Evolutionary conservation across 2,329 filamentous ascomycete genomes (phyloP).

Genomic region (Gnomoniopsis sp.): DNA sequence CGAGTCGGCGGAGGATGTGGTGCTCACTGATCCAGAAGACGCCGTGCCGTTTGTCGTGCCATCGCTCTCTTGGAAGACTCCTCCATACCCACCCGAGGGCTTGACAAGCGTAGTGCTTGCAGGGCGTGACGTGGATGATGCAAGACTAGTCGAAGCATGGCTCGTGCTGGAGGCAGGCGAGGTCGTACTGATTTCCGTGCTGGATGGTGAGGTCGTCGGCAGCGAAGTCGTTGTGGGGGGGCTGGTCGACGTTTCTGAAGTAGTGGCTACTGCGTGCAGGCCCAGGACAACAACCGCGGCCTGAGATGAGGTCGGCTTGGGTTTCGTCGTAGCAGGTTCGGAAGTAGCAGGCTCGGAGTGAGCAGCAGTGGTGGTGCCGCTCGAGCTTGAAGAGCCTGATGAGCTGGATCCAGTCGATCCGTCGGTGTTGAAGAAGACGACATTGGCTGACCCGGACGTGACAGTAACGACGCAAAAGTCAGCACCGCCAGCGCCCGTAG

Average conservation of each 20-base stretch:
- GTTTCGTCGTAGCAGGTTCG: conserved; percentile 19
- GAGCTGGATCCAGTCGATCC: conserved; percentile 30
- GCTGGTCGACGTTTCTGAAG: conserved; percentile 10
- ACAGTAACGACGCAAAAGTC: conserved; percentile 77
- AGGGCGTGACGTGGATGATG: neutral
- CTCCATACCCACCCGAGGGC: conserved; percentile 25
- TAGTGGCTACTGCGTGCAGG: neutral
- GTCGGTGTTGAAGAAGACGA: conserved; percentile 57
- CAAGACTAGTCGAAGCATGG: conserved; percentile 14
- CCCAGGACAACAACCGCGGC: neutral
- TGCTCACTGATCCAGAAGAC: conserved; percentile 1
- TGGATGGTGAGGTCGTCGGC: conserved; percentile 16
- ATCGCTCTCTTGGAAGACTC: conserved; percentile 53
- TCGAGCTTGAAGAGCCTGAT: conserved; percentile 20
- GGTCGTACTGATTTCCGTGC: neutral
- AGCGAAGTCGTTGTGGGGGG: conserved; percentile 14
- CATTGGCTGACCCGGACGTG: conserved; percentile 63
- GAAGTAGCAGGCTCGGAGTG: conserved; percentile 15
- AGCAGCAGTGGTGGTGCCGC: conserved; percentile 19
- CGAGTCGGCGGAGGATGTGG: conserved; percentile 7
- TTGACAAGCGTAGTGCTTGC: conserved; percentile 13
- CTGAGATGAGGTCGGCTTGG: conserved; percentile 21
- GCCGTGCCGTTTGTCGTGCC: conserved; percentile 27
- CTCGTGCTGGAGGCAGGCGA: neutral
- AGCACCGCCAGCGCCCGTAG: conserved; percentile 63